Conservation (phyloP, 768 basidiomycete genomes). For the Hebeloma cylindrosporum region DNA sequence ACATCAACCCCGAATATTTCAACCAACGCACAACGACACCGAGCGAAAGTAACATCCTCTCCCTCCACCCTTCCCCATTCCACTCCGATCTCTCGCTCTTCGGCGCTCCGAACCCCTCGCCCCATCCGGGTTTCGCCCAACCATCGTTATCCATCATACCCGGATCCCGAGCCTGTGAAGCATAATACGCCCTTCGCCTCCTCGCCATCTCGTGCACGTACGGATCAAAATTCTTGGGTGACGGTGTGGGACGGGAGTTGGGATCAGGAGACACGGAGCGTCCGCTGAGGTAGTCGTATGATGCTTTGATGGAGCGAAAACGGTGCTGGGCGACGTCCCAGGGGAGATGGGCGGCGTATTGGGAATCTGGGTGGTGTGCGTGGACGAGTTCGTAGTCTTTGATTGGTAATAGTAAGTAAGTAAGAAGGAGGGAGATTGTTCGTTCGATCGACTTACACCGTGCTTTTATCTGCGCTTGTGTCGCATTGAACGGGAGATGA, state of each 20-base stretch:
- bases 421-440: not conserved
- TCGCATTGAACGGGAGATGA: constrained; percentile 55
- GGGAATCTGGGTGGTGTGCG: constrained; percentile 69
- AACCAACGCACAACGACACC: constrained; percentile 44
- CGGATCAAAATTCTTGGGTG: constrained; percentile 35
- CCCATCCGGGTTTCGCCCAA: constrained; percentile 9
- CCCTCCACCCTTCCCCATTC: constrained; percentile 50
- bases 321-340: constrained; percentile 51
- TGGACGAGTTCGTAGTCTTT: constrained; percentile 76
- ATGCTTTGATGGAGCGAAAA: constrained; percentile 63
- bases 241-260: constrained; percentile 23
- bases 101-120: constrained; percentile 28
- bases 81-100: constrained; percentile 21
- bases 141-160: constrained; percentile 13
- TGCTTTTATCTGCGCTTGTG: constrained; percentile 61
- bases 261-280: constrained; percentile 26
- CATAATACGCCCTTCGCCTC: constrained; percentile 42
- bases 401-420: not conserved
- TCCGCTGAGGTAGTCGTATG: constrained; percentile 60
- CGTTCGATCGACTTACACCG: constrained; percentile 51
- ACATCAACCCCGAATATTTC: not conserved
- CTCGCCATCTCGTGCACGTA: constrained; percentile 53
- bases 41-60: constrained; percentile 46
- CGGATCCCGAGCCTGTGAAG: constrained; percentile 20
- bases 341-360: constrained; percentile 39